Evolutionary conservation across 345 rosid species (phyloP), one percentile per base, ranked within the genome.

Genomic region (Citrus cavaleriei): DNA sequence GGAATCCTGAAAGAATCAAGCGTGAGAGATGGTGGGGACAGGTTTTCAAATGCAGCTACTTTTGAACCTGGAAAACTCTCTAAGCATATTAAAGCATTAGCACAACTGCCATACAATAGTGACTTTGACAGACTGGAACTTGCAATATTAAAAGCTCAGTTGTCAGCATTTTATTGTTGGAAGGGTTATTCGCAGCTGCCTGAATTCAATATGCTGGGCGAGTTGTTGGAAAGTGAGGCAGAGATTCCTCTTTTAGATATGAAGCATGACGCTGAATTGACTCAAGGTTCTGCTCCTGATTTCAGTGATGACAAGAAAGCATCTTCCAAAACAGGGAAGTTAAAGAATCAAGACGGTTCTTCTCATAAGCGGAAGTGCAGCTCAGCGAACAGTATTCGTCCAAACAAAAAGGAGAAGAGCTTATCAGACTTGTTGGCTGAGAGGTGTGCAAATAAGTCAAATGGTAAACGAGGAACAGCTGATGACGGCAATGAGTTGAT

Each of bases 101-200:
- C 92, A 18, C 83, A 5, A 28, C 59, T 59, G 22, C 91, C 95
- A 42, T 77, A 10, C 55, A 51, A 67, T 70, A 58, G 73, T 71
- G 77, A 68, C 72, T 77, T 78, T 74, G 88, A 88, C 80, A 89
- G 78, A 80, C 85, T 93, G 84, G 87, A 88, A 77, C 73, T 89
- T 70, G 84, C 76, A 10, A 86, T 80, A 42, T 78, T 83, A 28
- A 81, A 80, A 78, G 90, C 97, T 73, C 91, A 84, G 72, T 68
- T 93, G 76, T 82, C 86, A 79, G 92, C 95, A 68, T 91, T 91
- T 80, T 76, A 76, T 81, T 88, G 83, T 34, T 92, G 91, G 94
- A 95, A 88, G 84, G 95, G 95, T 60, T 87, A 81, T 75, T 49
- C 81, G 27, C 80, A 80, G 30, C 87, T 93, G 68, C 95, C 95